Evolutionary conservation across 2,329 filamentous ascomycete genomes (phyloP).

Genomic region (Diaporthe sp.): DNA sequence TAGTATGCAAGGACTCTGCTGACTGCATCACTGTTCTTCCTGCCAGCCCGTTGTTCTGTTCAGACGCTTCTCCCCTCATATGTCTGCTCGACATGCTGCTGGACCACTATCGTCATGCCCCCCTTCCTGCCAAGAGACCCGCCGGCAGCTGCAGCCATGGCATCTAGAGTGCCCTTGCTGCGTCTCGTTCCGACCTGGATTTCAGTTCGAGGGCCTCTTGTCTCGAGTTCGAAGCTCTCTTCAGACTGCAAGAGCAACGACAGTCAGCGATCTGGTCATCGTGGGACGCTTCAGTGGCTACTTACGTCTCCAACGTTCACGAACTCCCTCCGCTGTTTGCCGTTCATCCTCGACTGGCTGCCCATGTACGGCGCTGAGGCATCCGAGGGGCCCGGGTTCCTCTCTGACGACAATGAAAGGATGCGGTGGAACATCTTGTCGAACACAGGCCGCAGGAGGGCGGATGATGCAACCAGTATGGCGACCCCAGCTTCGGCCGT

Average conservation of each 20-base stretch:
- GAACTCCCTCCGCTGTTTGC: slow-evolving; percentile 37
- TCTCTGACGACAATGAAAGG: slow-evolving; percentile 36
- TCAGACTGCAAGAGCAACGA: slow-evolving; percentile 33
- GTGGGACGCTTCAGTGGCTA: neutral
- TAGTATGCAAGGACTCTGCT: neutral
- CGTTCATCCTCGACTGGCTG: slow-evolving; percentile 30
- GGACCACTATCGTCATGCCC: slow-evolving; percentile 21
- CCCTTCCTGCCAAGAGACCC: neutral
- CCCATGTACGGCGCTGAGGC: neutral
- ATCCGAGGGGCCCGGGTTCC: neutral
- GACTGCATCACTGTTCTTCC: neutral
- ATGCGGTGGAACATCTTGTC: slow-evolving; percentile 45
- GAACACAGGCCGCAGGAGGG: slow-evolving; percentile 46
- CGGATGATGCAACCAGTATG: slow-evolving; percentile 46
- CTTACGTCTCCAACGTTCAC: slow-evolving; percentile 39
- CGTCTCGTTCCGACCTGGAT: slow-evolving; percentile 30
- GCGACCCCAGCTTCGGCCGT: slow-evolving; percentile 46
- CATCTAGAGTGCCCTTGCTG: slow-evolving; percentile 12
- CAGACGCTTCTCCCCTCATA: slow-evolving; percentile 5
- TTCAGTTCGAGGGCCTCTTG: slow-evolving; percentile 26
- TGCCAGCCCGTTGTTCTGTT: neutral
- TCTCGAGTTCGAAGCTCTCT: slow-evolving; percentile 41
- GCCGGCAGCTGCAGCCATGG: neutral
- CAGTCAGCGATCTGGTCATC: neutral
- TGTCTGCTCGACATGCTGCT: slow-evolving; percentile 24